Percentiles rank a stretch among this genome's conserved stretches.
phyloP scores from a whole-genome alignment of 441 rosid species.

The Kokia cookei region DNA sequence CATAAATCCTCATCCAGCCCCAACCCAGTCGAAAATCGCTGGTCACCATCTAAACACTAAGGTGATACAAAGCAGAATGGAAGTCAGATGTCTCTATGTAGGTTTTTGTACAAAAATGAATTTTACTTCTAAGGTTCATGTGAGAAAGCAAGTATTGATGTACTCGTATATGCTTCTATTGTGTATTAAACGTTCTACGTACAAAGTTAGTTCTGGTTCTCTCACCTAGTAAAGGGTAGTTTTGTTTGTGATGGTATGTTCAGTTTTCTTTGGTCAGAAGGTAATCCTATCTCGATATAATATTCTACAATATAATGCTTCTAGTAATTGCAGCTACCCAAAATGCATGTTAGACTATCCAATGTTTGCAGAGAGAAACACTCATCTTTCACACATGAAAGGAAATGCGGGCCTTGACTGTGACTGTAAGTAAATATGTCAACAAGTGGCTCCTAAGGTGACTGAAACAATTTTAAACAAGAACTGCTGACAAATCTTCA shows the following conservation, averaged over 20 bases:
- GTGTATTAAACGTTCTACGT: background rate
- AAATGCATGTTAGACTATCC: background rate
- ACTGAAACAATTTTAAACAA: background rate
- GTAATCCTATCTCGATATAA: background rate
- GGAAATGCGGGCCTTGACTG: background rate
- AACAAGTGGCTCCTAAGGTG: background rate
- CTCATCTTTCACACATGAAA: background rate
- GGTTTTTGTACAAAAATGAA: slow-evolving; percentile 20
- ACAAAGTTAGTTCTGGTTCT: background rate
- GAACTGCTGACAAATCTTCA: background rate
- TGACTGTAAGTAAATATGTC: background rate
- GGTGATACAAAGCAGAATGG: background rate
- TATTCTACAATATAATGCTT: background rate
- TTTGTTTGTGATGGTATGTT: background rate
- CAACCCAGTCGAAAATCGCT: slow-evolving; percentile 54
- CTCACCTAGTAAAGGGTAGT: slow-evolving; percentile 1
- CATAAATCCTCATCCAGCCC: slow-evolving; percentile 61
- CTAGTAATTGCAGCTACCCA: background rate
- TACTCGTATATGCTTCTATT: background rate
- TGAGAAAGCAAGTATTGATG: slow-evolving; percentile 8
- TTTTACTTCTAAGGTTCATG: slow-evolving; percentile 13
- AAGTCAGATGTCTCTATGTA: slow-evolving; percentile 20
- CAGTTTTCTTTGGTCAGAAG: background rate
- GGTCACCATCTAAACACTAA: slow-evolving; percentile 45
- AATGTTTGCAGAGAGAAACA: background rate